Base-by-base conservation (phyloP, 2,329 filamentous ascomycete species). In the Arthrobotrys pseudoclavata region DNA sequence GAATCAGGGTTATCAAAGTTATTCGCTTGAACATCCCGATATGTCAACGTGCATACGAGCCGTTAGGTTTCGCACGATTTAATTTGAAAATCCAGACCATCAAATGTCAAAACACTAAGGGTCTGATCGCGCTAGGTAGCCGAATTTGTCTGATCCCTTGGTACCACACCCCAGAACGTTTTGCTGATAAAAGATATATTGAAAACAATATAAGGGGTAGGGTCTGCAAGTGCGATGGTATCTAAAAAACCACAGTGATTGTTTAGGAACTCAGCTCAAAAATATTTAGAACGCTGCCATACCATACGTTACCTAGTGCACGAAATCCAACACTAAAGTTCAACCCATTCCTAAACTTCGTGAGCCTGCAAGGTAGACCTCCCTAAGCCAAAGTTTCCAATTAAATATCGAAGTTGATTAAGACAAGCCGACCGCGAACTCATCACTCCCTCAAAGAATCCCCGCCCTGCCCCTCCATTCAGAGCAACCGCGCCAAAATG, bases 11-110 rank as follows among this genome's bases (percentile, higher is more conserved):
- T 45, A 10, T 57, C 55, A 24, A 42, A 42, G 29, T 29, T 22
- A 31, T 66, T 72, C 69, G 69, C 69, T 72, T 72, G 48, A 24
- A 29, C 37, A 48, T 60, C 69, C 69, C 20, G 22, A 72, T 66
- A 29, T 31, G 60, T 61, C 18, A 34, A 12, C 69, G n/a, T 57
- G 60, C 69, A 71, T 71, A 72, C 69, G 69, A 72, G 29, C 69
- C 50, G 69, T 64, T 71, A 3, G 22, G 4, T 1, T 60, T 60
- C 18, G 18, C 24, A 20, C 29, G 7, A 40, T 24, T 37, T 60
- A 42, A 42, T 57, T 57, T 60, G 55, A 60, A 18, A 60, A 60
- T 60, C 55, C 55, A 42, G 55, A 12, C 55, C 34, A 15, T n/a
- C 13, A 24, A 60, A 42, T 60, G 34, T 26, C 31, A 40, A 60